Conservation (phyloP, 495 filamentous ascomycete species). For the Lophiostoma macrostomum region DNA sequence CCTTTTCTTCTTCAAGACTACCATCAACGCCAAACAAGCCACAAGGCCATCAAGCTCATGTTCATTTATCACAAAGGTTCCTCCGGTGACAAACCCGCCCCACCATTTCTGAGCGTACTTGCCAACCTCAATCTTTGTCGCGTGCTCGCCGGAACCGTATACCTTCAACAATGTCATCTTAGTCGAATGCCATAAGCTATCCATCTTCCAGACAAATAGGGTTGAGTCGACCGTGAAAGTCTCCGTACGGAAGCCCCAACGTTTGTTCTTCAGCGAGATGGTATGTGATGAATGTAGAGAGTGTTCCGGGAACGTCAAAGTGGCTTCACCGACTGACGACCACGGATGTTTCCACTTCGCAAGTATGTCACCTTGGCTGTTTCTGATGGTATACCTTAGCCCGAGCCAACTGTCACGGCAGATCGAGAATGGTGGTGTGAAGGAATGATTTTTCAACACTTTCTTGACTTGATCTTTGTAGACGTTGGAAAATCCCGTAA, state of each 20-base stretch:
- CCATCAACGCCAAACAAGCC: slow-evolving; percentile 22
- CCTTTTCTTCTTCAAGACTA: slow-evolving; percentile 33
- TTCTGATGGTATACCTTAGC: slow-evolving; percentile 10
- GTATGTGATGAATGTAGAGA: slow-evolving; percentile 14
- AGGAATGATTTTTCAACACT: slow-evolving; percentile 17
- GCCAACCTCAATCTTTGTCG: slow-evolving; percentile 21
- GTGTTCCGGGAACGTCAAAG: slow-evolving; percentile 19
- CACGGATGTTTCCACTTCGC: slow-evolving; percentile 29
- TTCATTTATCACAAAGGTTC: slow-evolving; percentile 26
- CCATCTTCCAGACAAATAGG: slow-evolving; percentile 17
- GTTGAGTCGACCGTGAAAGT: slow-evolving; percentile 14
- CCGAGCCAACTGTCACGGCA: slow-evolving; percentile 15
- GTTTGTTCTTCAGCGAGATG: slow-evolving; percentile 17
- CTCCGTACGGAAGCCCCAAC: slow-evolving; percentile 21
- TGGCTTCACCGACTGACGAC: slow-evolving; percentile 21
- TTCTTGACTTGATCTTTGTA: slow-evolving; percentile 19
- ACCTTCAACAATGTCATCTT: slow-evolving; percentile 27
- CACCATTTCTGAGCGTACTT: slow-evolving; percentile 33
- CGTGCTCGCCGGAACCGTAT: slow-evolving; percentile 1
- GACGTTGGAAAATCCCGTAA: slow-evolving; percentile 8
- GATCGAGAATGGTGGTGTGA: slow-evolving; percentile 3
- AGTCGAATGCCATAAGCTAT: slow-evolving; percentile 7
- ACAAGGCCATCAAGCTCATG: slow-evolving; percentile 24
- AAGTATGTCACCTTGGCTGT: not conserved
- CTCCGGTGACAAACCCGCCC: slow-evolving; percentile 25